Conservation (phyloP, 2,329 filamentous ascomycete genomes). For the Sarocladium brachiariae region DNA sequence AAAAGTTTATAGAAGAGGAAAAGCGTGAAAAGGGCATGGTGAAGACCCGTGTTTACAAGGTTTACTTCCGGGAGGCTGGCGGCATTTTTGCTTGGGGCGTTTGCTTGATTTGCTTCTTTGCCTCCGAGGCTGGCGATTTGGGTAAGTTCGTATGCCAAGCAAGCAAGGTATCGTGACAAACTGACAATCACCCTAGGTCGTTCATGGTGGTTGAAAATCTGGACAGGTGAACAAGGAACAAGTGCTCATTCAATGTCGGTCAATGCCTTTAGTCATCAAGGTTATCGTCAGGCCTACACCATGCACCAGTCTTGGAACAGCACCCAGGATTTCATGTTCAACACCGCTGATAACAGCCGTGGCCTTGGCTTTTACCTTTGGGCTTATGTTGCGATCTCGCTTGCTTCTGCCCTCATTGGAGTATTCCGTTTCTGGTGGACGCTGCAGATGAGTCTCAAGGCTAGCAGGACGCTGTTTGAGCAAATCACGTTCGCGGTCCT, state of each 20-base stretch:
- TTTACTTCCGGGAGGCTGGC: constrained; percentile 62
- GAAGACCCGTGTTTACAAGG: constrained; percentile 57
- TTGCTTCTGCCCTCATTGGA: constrained; percentile 49
- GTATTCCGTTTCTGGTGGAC: constrained; percentile 57
- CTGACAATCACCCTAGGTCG: constrained; percentile 30
- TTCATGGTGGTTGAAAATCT: constrained; percentile 59
- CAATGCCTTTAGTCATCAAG: constrained; percentile 26
- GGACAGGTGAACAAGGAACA: constrained; percentile 41
- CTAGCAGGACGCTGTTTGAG: constrained; percentile 62
- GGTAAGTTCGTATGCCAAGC: constrained; percentile 27
- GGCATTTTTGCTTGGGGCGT: constrained; percentile 53
- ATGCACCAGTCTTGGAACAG: constrained; percentile 24
- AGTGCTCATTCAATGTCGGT: constrained; percentile 12
- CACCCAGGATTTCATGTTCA: constrained; percentile 20
- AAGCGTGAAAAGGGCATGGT: constrained; percentile 64
- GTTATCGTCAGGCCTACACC: constrained; percentile 37
- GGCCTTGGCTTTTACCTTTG: constrained; percentile 57
- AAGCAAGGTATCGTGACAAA: background rate
- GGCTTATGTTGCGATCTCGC: constrained; percentile 58
- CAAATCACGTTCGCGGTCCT: constrained; percentile 61
- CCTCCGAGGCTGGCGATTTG: constrained; percentile 47
- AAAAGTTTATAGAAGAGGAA: constrained; percentile 73
- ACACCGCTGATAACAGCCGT: constrained; percentile 23
- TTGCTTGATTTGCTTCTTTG: constrained; percentile 46
- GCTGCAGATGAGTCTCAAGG: constrained; percentile 58